phyloP scores from a whole-genome alignment of 495 filamentous ascomycete species.

The Talaromyces borbonicus region DNA sequence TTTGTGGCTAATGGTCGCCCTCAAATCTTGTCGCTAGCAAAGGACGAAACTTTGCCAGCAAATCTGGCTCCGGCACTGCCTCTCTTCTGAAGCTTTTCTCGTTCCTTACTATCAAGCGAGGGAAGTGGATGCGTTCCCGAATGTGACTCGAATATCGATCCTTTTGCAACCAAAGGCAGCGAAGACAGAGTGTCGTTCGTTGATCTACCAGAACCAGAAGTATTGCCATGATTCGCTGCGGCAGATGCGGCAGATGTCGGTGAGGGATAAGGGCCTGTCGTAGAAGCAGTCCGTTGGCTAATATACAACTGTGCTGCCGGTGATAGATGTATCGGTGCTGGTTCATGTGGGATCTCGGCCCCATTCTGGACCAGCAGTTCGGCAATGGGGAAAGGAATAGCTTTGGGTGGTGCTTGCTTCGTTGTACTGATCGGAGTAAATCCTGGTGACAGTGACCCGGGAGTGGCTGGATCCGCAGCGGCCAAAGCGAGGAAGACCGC shows the following conservation, averaged over 20 bases:
- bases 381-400: constrained; percentile 69
- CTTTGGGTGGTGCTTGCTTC: constrained; percentile 23
- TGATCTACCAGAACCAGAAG: constrained; percentile 15
- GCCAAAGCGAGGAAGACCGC: constrained; percentile 84
- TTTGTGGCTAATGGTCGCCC: too few relatives aligned
- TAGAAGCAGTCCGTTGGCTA: constrained; percentile 60
- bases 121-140: constrained; percentile 20
- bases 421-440: constrained; percentile 19
- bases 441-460: constrained; percentile 38
- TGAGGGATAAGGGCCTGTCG: neutral
- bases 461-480: constrained; percentile 82
- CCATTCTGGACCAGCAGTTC: constrained; percentile 93
- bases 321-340: constrained; percentile 69
- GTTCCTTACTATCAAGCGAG: constrained; percentile 30
- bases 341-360: constrained; percentile 65
- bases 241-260: constrained; percentile 1
- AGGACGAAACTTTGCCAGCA: constrained; percentile 38
- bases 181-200: constrained; percentile 33
- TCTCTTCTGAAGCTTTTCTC: constrained; percentile 42
- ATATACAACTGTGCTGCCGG: constrained; percentile 71
- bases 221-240: neutral
- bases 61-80: constrained; percentile 41
- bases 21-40: constrained; percentile 33
- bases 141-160: constrained; percentile 18
- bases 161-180: constrained; percentile 33